These are phyloP conservation scores for Afroboletus lepidellus DNA, from an alignment of 1,284 basidiomycete genomes.

Conservation along the genomic window DNA sequence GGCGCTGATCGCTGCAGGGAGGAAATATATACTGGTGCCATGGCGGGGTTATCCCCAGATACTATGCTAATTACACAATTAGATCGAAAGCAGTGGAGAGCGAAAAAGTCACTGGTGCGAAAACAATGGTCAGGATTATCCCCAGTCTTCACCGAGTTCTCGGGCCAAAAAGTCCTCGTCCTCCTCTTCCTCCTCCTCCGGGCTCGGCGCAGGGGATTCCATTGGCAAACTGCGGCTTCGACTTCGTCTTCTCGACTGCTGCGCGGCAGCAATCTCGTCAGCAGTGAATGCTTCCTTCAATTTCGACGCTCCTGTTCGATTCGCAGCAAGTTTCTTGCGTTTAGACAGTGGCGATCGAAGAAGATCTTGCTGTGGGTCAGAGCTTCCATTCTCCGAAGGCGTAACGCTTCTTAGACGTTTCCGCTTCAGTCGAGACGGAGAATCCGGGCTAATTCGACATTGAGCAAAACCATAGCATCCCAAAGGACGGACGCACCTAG, in stretches of 20 bases:
- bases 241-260: slow-evolving; percentile 25
- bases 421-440: slow-evolving; percentile 50
- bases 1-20: slow-evolving; percentile 8
- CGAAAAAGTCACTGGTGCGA: slow-evolving; percentile 3
- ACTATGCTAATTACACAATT: slow-evolving; percentile 20
- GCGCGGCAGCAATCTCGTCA: slow-evolving; percentile 49
- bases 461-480: slow-evolving; percentile 3
- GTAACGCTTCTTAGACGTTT: slow-evolving; percentile 72
- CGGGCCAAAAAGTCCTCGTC: slow-evolving; percentile 70
- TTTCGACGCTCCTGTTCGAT: slow-evolving; percentile 59
- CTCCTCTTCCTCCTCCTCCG: slow-evolving; percentile 44
- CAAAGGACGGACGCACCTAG: slow-evolving; percentile 25
- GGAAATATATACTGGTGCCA: background rate
- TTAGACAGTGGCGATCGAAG: slow-evolving; percentile 72
- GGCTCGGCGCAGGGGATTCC: slow-evolving; percentile 10
- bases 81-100: slow-evolving; percentile 21
- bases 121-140: slow-evolving; percentile 39
- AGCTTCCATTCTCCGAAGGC: slow-evolving; percentile 55
- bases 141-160: slow-evolving; percentile 71
- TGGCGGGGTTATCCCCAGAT: slow-evolving; percentile 5
- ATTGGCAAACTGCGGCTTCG: slow-evolving; percentile 27
- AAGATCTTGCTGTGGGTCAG: slow-evolving; percentile 34
- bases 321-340: slow-evolving; percentile 67
- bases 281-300: slow-evolving; percentile 66
- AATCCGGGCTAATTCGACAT: slow-evolving; percentile 39